These are phyloP conservation scores for Fusarium dimerum DNA, from an alignment of 2,329 filamentous ascomycete species.

Conservation along the genomic window DNA sequence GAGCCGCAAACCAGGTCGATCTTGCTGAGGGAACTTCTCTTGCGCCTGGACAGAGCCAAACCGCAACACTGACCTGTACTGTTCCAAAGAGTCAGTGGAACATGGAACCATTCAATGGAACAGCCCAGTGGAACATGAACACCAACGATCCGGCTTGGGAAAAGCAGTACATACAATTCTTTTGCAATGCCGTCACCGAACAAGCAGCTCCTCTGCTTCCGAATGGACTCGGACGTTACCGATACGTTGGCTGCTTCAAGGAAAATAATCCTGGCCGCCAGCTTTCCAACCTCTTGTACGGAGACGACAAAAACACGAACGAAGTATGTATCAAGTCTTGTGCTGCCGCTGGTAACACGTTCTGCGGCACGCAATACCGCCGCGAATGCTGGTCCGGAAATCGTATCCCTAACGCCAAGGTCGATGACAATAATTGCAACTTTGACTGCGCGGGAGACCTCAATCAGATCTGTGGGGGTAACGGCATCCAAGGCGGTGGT, in stretches of 20 bases:
- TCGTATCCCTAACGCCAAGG: conserved; percentile 44
- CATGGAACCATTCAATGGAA: conserved; percentile 48
- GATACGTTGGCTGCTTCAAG: conserved; percentile 56
- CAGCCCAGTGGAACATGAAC: conserved; percentile 57
- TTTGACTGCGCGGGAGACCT: conserved; percentile 51
- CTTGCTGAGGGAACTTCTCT: conserved; percentile 58
- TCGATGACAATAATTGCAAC: conserved; percentile 50
- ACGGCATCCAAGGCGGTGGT: conserved; percentile 39
- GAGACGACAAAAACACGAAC: conserved; percentile 43
- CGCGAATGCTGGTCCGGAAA: conserved; percentile 58
- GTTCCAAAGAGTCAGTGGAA: conserved; percentile 61
- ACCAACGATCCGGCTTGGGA: conserved; percentile 53
- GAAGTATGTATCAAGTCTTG: conserved; percentile 48
- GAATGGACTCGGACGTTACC: conserved; percentile 49
- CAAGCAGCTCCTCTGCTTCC: conserved; percentile 51
- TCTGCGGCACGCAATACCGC: conserved; percentile 52
- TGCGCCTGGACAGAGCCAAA: conserved; percentile 49
- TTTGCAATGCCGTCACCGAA: conserved; percentile 51
- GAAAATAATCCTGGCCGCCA: conserved; percentile 59
- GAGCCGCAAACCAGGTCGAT: conserved; percentile 56
- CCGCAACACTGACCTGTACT: conserved; percentile 55
- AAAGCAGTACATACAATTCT: conserved; percentile 55
- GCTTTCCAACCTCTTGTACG: conserved; percentile 44
- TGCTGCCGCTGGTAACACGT: conserved; percentile 35
- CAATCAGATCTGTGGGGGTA: conserved; percentile 55